A percentile compares a stretch with the other conserved stretches of the same genome.
Conservation (phyloP, 2,329 filamentous ascomycete genomes). For the Cladophialophora carrionii region DNA sequence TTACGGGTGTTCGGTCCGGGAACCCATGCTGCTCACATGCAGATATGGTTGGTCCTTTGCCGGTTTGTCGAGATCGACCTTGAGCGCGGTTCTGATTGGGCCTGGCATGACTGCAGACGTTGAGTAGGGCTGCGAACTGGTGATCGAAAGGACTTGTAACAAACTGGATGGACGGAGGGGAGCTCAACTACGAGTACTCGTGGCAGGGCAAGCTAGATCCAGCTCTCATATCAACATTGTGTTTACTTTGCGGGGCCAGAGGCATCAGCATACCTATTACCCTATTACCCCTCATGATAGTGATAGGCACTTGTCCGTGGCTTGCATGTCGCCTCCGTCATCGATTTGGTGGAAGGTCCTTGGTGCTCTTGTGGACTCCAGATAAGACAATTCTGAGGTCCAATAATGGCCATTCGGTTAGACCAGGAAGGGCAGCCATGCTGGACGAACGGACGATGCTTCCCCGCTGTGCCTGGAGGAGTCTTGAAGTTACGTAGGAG, state of each 20-base stretch:
- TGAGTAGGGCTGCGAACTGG: no score
- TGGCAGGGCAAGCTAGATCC: background rate
- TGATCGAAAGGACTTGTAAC: background rate
- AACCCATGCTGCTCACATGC: slow-evolving; percentile 60
- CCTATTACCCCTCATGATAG: slow-evolving; percentile 30
- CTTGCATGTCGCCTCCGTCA: slow-evolving; percentile 13
- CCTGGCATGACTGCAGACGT: slow-evolving; percentile 30
- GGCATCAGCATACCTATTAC: slow-evolving; percentile 3
- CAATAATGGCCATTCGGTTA: slow-evolving; percentile 28
- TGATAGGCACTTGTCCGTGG: slow-evolving; percentile 29
- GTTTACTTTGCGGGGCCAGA: slow-evolving; percentile 33
- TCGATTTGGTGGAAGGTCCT: slow-evolving; percentile 19
- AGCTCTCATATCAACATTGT: slow-evolving; percentile 21
- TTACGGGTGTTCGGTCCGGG: background rate
- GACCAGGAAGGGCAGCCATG: slow-evolving; percentile 32
- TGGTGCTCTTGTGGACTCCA: slow-evolving; percentile 24
- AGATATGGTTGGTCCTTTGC: slow-evolving; percentile 70
- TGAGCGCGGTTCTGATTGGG: slow-evolving; percentile 69
- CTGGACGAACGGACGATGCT: slow-evolving; percentile 32
- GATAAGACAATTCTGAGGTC: slow-evolving; percentile 28
- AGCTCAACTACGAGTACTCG: background rate
- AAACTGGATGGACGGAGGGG: background rate
- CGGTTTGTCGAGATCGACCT: slow-evolving; percentile 72
- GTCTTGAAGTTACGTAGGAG: slow-evolving; percentile 27
- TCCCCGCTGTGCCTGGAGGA: slow-evolving; percentile 23